These are phyloP conservation scores for Elymus sibiricus DNA, from an alignment of 176 grass and related monocot genomes.

Conservation along the genomic window DNA sequence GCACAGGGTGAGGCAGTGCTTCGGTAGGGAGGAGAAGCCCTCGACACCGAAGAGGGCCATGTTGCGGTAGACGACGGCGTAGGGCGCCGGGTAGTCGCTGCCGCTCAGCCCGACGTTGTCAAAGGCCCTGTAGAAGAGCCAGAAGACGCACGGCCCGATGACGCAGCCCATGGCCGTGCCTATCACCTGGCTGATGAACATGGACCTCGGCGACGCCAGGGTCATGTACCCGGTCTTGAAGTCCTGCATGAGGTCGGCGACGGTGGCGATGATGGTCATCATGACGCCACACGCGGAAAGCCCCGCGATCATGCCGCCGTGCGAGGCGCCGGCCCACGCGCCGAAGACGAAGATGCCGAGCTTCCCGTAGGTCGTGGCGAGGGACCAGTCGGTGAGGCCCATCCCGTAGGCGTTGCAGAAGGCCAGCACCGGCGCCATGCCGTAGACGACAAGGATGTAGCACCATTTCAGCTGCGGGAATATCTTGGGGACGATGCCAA, in stretches of 20 bases:
- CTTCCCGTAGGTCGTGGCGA: too few species aligned
- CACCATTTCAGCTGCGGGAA: too few species aligned
- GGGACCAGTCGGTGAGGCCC: too few species aligned
- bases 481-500: too few species aligned
- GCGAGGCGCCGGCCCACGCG: too few species aligned
- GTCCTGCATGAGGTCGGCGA: conserved; percentile 74
- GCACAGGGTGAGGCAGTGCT: conserved; percentile 37
- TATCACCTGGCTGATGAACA: conserved; percentile 58
- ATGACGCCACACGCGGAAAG: conserved; percentile 31
- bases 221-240: conserved; percentile 76
- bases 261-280: conserved; percentile 41
- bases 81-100: conserved; percentile 46
- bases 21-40: conserved; percentile 44
- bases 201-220: conserved; percentile 56
- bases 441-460: too few species aligned
- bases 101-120: conserved; percentile 22
- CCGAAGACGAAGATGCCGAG: too few species aligned
- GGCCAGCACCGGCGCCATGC: conserved; percentile 48
- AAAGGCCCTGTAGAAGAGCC: conserved; percentile 61
- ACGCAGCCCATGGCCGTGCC: conserved; percentile 61
- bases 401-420: conserved; percentile 77
- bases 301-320: too few species aligned
- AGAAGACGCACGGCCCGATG: conserved; percentile 51
- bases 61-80: conserved; percentile 51
- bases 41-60: conserved; percentile 48